Conservation (phyloP, 129 eudicot genomes). For the Pulicaria dysenterica region DNA sequence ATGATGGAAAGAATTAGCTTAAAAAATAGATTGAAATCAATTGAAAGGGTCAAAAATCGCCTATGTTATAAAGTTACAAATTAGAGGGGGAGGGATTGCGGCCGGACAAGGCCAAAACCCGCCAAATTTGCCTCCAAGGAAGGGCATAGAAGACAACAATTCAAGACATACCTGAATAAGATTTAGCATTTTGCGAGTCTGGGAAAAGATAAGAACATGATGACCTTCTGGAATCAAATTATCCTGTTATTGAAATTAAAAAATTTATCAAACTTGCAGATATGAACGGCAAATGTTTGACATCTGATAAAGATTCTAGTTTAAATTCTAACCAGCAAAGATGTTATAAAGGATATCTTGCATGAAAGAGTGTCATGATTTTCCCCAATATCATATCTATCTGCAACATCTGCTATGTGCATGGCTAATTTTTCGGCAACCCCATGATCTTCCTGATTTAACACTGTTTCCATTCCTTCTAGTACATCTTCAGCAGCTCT, state of each 20-base stretch:
- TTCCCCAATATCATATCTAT: conserved; percentile 58
- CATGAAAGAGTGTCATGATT: conserved; percentile 69
- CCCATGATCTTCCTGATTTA: conserved; percentile 62
- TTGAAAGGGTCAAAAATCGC: background rate
- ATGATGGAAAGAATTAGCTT: background rate
- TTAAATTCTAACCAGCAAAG: conserved; percentile 66
- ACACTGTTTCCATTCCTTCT: conserved; percentile 87
- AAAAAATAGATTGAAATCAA: background rate
- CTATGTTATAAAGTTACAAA: background rate
- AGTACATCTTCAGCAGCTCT: conserved; percentile 96
- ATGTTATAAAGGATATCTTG: conserved; percentile 78
- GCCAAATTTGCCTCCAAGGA: background rate
- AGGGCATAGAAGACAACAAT: background rate
- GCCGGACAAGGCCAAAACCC: too few relatives aligned
- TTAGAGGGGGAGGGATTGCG: too few relatives aligned
- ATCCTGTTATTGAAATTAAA: conserved; percentile 47
- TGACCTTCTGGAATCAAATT: conserved; percentile 79
- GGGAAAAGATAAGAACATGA: conserved; percentile 91
- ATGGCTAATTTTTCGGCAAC: conserved; percentile 87
- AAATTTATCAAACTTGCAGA: conserved; percentile 12
- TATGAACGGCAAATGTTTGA: background rate
- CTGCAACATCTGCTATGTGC: conserved; percentile 77
- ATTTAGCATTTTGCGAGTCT: conserved; percentile 95
- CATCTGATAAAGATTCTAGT: background rate
- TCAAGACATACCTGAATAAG: conserved; percentile 64